Evolutionary conservation across 164 flowering plant genomes (phyloP).

Genomic region (Magnolia sinica): DNA sequence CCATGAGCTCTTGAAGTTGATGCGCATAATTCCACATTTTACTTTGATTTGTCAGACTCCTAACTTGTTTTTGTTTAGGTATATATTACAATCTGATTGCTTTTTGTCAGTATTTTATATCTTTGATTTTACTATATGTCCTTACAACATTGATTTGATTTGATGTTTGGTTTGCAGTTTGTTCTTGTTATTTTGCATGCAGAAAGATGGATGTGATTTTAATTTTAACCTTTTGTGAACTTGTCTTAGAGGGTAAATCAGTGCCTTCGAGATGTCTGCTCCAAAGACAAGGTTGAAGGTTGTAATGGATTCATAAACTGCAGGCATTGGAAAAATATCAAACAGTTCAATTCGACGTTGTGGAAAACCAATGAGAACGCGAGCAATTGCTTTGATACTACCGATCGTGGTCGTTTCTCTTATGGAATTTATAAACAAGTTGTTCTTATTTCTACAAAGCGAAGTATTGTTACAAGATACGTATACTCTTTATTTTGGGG

Average conservation of each 20-base stretch:
- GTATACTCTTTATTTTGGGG: conserved; percentile 87
- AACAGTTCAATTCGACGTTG: neutral
- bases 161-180: neutral
- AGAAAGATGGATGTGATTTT: neutral
- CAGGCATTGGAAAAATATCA: conserved; percentile 31
- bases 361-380: conserved; percentile 42
- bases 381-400: conserved; percentile 35
- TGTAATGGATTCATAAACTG: conserved; percentile 66
- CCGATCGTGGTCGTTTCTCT: conserved; percentile 19
- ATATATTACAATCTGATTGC: no score
- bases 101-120: no score
- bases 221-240: neutral
- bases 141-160: no score
- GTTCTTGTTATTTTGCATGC: neutral
- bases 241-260: conserved; percentile 71
- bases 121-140: no score
- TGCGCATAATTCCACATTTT: no score
- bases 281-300: neutral
- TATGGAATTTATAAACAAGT: conserved; percentile 72
- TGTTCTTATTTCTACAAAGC: conserved; percentile 49
- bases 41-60: no score
- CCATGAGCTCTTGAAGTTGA: no score
- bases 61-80: no score
- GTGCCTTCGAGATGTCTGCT: conserved; percentile 74
- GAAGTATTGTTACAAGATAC: conserved; percentile 47